These are phyloP conservation scores for Dentipellis sp. DNA, from an alignment of 768 basidiomycete species.

Conservation along the genomic window DNA sequence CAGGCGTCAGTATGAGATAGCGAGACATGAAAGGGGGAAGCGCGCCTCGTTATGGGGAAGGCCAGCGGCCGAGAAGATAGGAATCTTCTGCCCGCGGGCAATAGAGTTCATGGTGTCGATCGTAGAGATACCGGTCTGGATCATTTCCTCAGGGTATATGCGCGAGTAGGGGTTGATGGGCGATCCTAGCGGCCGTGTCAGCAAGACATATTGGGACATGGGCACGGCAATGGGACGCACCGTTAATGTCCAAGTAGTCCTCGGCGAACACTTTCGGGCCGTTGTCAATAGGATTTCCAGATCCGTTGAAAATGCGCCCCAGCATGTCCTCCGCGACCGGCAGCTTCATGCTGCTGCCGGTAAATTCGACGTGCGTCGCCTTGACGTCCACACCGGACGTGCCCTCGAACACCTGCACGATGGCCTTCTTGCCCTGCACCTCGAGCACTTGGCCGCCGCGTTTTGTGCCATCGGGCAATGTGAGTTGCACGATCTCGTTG, in stretches of 20 bases:
- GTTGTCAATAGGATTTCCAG: slow-evolving; percentile 95
- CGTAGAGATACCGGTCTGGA: slow-evolving; percentile 99
- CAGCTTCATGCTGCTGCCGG: slow-evolving; percentile 96
- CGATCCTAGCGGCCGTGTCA: slow-evolving; percentile 48
- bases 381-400: slow-evolving; percentile 97
- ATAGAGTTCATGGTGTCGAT: slow-evolving; percentile 98
- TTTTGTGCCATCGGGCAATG: slow-evolving; percentile 89
- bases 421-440: slow-evolving; percentile 97
- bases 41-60: slow-evolving; percentile 94
- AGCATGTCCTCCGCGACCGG: slow-evolving; percentile 99
- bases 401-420: slow-evolving; percentile 99
- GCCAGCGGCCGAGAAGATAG: slow-evolving; percentile 98
- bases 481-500: slow-evolving; percentile 96
- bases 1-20: slow-evolving; percentile 3
- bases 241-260: slow-evolving; percentile 99
- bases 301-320: slow-evolving; percentile 98
- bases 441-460: slow-evolving; percentile 97
- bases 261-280: slow-evolving; percentile 99
- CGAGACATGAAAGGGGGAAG: slow-evolving; percentile 16
- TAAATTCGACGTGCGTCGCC: slow-evolving; percentile 95
- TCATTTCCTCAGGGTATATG: slow-evolving; percentile 99
- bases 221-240: slow-evolving; percentile 33
- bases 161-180: slow-evolving; percentile 97
- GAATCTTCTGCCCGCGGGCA: slow-evolving; percentile 99
- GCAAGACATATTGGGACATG: slow-evolving; percentile 1